A percentile compares a stretch with the other conserved stretches of the same genome.
These are phyloP conservation scores for Themeda triandra DNA, from an alignment of 176 grass and related monocot genomes.

Conservation along the genomic window DNA sequence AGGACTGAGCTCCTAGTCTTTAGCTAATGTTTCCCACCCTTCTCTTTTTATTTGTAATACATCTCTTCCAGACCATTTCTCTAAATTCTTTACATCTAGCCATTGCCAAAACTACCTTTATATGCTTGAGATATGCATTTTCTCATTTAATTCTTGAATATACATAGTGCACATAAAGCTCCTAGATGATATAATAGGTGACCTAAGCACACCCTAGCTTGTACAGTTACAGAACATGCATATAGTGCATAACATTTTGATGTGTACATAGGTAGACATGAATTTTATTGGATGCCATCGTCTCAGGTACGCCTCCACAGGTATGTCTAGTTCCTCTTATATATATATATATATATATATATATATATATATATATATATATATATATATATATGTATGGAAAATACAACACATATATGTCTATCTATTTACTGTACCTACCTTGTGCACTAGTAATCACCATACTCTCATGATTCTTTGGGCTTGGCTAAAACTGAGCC, in stretches of 20 bases:
- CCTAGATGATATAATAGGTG: background rate
- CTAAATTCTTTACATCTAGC: background rate
- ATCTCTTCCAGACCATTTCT: background rate
- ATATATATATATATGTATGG: too few relatives aligned
- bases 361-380: too few relatives aligned
- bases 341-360: too few relatives aligned
- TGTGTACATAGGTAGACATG: background rate
- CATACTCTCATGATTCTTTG: background rate
- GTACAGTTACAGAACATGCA: too few relatives aligned
- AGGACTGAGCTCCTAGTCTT: constrained; percentile 22
- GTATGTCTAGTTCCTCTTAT: background rate
- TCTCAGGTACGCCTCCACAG: background rate
- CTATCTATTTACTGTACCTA: constrained; percentile 25
- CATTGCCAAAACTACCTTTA: background rate
- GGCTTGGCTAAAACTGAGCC: background rate
- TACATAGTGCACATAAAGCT: background rate
- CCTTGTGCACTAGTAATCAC: background rate
- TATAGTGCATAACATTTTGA: background rate
- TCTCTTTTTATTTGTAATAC: background rate
- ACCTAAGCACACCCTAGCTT: too few relatives aligned
- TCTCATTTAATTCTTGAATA: background rate
- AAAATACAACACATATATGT: background rate
- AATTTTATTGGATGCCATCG: constrained; percentile 18
- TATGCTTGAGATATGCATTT: background rate
- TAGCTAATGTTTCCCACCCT: background rate